phyloP scores from a whole-genome alignment of 2,329 filamentous ascomycete species.

The Calcarisporium arbuscula region DNA sequence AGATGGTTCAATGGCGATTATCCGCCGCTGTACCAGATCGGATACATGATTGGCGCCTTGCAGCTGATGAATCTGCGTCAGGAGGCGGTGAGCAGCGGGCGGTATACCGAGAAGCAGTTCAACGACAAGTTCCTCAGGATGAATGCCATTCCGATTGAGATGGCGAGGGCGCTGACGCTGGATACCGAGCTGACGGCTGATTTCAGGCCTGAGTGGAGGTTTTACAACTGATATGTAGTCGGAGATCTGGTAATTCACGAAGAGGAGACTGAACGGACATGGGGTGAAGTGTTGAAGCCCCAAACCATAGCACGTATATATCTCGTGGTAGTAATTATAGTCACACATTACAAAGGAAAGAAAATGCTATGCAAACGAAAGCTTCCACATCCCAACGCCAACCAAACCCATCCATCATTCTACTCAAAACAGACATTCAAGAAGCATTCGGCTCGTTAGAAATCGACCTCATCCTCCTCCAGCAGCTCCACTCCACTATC shows the following conservation, averaged over 20 bases:
- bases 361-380: slow-evolving; percentile 6
- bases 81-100: slow-evolving; percentile 35
- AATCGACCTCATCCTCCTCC: slow-evolving; percentile 44
- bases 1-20: slow-evolving; percentile 51
- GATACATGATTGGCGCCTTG: slow-evolving; percentile 53
- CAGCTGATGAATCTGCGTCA: slow-evolving; percentile 45
- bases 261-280: not conserved
- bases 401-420: too few species aligned
- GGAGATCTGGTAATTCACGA: not conserved
- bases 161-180: slow-evolving; percentile 42
- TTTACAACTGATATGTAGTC: slow-evolving; percentile 26
- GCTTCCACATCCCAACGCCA: not conserved
- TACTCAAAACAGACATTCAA: too few species aligned
- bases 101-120: slow-evolving; percentile 45
- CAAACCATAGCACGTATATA: not conserved
- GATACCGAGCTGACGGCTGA: slow-evolving; percentile 33
- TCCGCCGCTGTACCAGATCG: slow-evolving; percentile 51
- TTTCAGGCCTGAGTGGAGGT: slow-evolving; percentile 44
- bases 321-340: slow-evolving; percentile 1
- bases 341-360: slow-evolving; percentile 5
- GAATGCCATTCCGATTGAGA: slow-evolving; percentile 49
- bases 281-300: not conserved
- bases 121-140: slow-evolving; percentile 46
- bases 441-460: slow-evolving; percentile 15
- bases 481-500: slow-evolving; percentile 51